Evolutionary conservation across 2,329 filamentous ascomycete species (phyloP).

Genomic region (Beauveria bassiana): DNA sequence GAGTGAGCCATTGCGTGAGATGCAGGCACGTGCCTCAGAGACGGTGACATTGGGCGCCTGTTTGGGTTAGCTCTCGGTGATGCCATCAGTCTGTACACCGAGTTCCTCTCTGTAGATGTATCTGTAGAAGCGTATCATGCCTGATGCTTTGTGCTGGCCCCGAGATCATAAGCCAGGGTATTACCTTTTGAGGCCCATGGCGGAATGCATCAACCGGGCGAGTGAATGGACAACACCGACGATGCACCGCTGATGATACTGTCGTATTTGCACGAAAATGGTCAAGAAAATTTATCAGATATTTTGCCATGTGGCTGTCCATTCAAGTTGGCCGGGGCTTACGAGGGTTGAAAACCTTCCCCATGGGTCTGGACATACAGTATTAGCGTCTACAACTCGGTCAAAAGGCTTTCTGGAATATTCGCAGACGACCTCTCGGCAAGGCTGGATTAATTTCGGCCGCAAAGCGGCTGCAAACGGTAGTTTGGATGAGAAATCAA

Average conservation of each 20-base stretch:
- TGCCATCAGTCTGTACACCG: conserved; percentile 46
- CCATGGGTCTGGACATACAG: conserved; percentile 41
- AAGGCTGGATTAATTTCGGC: conserved; percentile 32
- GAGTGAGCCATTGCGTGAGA: not conserved
- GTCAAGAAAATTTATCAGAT: conserved; percentile 26
- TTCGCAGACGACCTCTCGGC: conserved; percentile 31
- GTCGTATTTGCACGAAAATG: conserved; percentile 37
- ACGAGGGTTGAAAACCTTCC: conserved; percentile 36
- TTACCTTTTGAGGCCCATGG: conserved; percentile 38
- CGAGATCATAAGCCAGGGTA: conserved; percentile 28
- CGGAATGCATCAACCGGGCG: conserved; percentile 30
- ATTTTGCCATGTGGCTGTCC: conserved; percentile 37
- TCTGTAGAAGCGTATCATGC: conserved; percentile 29
- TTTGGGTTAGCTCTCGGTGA: conserved; percentile 46
- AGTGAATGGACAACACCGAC: conserved; percentile 50
- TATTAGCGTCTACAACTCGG: conserved; percentile 34
- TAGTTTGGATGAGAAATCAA: conserved; percentile 44
- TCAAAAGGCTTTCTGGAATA: conserved; percentile 30
- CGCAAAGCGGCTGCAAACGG: conserved; percentile 41
- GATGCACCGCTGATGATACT: conserved; percentile 42
- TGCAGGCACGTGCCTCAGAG: not conserved
- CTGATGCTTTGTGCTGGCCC: conserved; percentile 31
- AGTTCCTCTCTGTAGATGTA: conserved; percentile 35
- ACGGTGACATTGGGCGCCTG: conserved; percentile 28
- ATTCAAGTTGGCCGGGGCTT: conserved; percentile 42